Evolutionary conservation across 179 eudicot species (phyloP).

Genomic region (Nepenthes alata): DNA sequence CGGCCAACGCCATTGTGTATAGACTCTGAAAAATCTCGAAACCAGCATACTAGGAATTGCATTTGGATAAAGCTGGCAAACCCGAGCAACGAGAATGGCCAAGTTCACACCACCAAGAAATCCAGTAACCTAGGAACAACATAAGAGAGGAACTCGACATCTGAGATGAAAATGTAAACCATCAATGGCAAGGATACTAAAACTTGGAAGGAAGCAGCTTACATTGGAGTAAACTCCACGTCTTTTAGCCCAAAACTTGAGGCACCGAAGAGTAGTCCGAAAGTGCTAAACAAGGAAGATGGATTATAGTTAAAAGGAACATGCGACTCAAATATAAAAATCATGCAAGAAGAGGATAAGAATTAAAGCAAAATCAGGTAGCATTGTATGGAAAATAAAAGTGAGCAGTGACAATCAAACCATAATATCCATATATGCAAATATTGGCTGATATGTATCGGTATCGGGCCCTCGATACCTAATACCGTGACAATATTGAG

Average conservation of each 20-base stretch:
- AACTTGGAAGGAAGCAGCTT: slow-evolving; percentile 17
- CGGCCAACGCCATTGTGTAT: slow-evolving; percentile 85
- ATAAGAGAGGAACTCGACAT: slow-evolving; percentile 1
- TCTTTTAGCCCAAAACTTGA: slow-evolving; percentile 75
- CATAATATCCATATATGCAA: too few relatives aligned
- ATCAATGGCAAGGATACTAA: not conserved
- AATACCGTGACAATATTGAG: too few relatives aligned
- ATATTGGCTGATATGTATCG: too few relatives aligned
- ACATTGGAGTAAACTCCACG: slow-evolving; percentile 88
- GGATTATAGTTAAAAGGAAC: not conserved
- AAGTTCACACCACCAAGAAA: slow-evolving; percentile 91
- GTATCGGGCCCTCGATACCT: too few relatives aligned
- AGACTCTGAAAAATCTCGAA: slow-evolving; percentile 68
- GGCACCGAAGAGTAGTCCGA: slow-evolving; percentile 61
- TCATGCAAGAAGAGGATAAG: not conserved
- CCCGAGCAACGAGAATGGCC: slow-evolving; percentile 81
- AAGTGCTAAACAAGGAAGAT: slow-evolving; percentile 33
- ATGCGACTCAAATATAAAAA: not conserved
- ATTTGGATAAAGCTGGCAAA: slow-evolving; percentile 78
- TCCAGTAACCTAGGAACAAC: slow-evolving; percentile 52
- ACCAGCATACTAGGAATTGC: slow-evolving; percentile 83
- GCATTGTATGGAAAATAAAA: too few relatives aligned
- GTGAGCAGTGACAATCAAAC: too few relatives aligned
- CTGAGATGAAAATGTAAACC: not conserved
- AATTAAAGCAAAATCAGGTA: not conserved